Percentiles rank a stretch among this genome's conserved stretches.
Evolutionary conservation across 1,139 yeast species (phyloP).

Genomic region (Kurtzmaniella natalensis): DNA sequence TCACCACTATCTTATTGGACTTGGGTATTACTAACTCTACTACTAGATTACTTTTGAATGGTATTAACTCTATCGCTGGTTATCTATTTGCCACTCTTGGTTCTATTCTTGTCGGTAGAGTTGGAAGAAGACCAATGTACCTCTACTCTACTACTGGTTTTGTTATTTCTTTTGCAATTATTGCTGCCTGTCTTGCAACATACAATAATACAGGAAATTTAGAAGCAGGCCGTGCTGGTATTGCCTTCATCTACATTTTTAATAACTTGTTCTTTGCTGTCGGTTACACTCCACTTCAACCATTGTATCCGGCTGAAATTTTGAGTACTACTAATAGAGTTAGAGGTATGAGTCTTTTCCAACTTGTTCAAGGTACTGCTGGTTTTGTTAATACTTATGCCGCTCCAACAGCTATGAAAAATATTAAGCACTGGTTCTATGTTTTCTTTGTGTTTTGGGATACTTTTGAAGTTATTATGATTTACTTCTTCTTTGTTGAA

Average conservation of each 20-base stretch:
- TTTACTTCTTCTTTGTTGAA: too few species aligned
- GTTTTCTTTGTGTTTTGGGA: constrained; percentile 11
- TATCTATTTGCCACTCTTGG: constrained; percentile 15
- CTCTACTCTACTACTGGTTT: constrained; percentile 16
- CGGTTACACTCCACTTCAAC: constrained; percentile 10
- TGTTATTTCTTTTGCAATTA: constrained; percentile 8
- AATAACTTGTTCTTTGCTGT: constrained; percentile 9
- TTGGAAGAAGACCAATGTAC: constrained; percentile 18
- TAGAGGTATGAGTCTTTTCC: constrained; percentile 7
- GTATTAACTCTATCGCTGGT: constrained; percentile 14
- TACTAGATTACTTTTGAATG: constrained; percentile 16
- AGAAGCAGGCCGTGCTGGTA: constrained; percentile 6
- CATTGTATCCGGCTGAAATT: constrained; percentile 10
- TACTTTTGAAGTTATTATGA: constrained; percentile 8
- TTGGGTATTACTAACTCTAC: constrained; percentile 16
- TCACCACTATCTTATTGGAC: constrained; percentile 15
- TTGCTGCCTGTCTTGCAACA: constrained; percentile 5
- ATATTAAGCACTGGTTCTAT: constrained; percentile 11
- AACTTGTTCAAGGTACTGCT: constrained; percentile 6
- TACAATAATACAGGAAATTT: constrained; percentile 2
- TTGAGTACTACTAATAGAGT: constrained; percentile 7
- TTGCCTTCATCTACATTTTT: constrained; percentile 10
- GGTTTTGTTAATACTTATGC: constrained; percentile 9
- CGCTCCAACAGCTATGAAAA: constrained; percentile 11
- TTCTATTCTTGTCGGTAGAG: constrained; percentile 12